Base-by-base conservation (phyloP, 306 rosid genomes). In the Cucurbita argyrosperma region DNA sequence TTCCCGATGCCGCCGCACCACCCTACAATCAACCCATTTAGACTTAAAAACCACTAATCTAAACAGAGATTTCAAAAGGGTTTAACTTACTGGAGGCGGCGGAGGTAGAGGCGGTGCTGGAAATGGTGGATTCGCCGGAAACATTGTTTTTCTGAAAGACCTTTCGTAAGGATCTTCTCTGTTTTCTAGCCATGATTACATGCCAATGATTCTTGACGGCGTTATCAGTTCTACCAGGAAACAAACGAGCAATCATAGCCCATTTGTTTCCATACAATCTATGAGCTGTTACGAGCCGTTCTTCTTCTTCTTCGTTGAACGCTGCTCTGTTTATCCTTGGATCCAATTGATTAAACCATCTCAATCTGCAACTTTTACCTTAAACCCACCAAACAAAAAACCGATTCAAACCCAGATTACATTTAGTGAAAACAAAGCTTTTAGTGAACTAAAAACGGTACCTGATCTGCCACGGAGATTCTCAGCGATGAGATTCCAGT, bases 171-270 rank as follows among this genome's bases (percentile, higher is more conserved):
- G 73, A 23, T 80, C 87, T 92, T 78, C 96, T 83, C 39, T 84
- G 87, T 72, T 83, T 92, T 58, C 96, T 82, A 9, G 98, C 95
- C 96, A 90, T 92, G 61, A 92, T 86, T 45, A 92, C 96, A 61
- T 92, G 98, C 96, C 96, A 92, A 64, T 92, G 98, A 71, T 92
- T 92, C 91, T 92, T 92, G 58, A 92, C 98, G 64, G 96, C 90
- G 78, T 92, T 92, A 77, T 92, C 98, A 19, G 98, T 92, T 62
- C 98, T 87, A 1, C 98, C 96, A 14, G 98, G 98, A 62, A 92
- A 92, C 7, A 92, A 87, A 60, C 89, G 87, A 0, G 98, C 84
- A 51, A 92, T 90, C 87, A 87, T 84, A 4, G 97, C 96, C 97
- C 97, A 92, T 83, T 90, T 90, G 92, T 85, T 92, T 6, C 98